Evolutionary conservation across 176 grass and related monocot genomes (phyloP).

Genomic region (Phoenix roebelenii): DNA sequence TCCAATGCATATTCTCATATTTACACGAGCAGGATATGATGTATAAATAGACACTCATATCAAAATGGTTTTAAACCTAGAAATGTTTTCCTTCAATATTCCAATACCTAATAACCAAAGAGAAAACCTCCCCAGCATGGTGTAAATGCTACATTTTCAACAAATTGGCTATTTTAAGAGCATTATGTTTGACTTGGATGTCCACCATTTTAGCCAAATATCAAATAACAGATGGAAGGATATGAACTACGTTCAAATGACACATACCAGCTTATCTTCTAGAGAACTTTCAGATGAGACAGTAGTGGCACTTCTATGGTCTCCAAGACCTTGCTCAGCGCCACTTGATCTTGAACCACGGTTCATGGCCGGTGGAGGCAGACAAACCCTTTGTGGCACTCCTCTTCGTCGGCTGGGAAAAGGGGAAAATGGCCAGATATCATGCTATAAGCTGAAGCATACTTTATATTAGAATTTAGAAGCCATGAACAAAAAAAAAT

Average conservation of each 20-base stretch:
- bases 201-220: too few relatives aligned
- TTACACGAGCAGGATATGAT: too few relatives aligned
- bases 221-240: not conserved
- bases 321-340: constrained; percentile 18
- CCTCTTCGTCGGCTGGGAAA: constrained; percentile 53
- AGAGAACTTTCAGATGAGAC: constrained; percentile 39
- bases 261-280: constrained; percentile 55
- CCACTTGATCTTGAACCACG: constrained; percentile 51
- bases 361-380: constrained; percentile 52
- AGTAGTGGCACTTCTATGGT: constrained; percentile 30
- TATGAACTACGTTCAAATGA: constrained; percentile 4
- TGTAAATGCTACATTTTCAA: too few relatives aligned
- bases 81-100: too few relatives aligned
- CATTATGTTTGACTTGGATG: too few relatives aligned
- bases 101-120: too few relatives aligned
- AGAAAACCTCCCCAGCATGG: too few relatives aligned
- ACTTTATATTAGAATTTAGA: constrained; percentile 4
- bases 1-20: too few relatives aligned
- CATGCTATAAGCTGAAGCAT: not conserved
- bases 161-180: too few relatives aligned
- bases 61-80: too few relatives aligned
- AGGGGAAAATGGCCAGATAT: constrained; percentile 20
- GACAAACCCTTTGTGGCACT: constrained; percentile 43
- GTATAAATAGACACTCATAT: too few relatives aligned
- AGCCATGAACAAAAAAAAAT: not conserved